phyloP scores from a whole-genome alignment of 345 rosid species.

The Triadica sebifera region DNA sequence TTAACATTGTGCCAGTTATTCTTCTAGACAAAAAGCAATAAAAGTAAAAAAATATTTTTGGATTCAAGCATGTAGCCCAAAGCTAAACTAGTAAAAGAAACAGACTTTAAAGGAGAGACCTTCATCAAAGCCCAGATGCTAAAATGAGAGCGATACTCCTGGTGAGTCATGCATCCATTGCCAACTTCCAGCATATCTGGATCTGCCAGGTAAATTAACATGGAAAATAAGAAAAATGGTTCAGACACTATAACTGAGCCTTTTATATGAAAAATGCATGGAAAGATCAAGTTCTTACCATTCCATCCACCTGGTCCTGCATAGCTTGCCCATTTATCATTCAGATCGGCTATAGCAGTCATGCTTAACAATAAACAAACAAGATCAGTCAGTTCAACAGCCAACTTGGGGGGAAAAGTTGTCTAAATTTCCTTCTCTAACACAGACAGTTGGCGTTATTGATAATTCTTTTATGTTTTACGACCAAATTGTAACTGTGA shows the following conservation, averaged over 20 bases:
- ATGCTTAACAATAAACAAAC: constrained; percentile 49
- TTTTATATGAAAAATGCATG: background rate
- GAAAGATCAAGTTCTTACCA: constrained; percentile 45
- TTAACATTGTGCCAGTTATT: too few species aligned
- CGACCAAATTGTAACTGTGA: background rate
- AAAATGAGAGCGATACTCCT: constrained; percentile 87
- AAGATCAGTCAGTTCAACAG: constrained; percentile 14
- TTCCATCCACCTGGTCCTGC: constrained; percentile 99
- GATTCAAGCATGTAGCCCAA: constrained; percentile 4
- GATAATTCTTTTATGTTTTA: background rate
- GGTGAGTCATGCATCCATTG: constrained; percentile 88
- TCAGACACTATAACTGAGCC: constrained; percentile 3
- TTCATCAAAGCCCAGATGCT: constrained; percentile 99
- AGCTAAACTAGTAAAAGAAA: constrained; percentile 7
- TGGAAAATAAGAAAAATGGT: constrained; percentile 6
- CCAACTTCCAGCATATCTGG: constrained; percentile 99
- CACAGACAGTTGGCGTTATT: background rate
- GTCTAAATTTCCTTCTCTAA: background rate
- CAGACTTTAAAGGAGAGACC: constrained; percentile 34
- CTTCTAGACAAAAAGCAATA: too few species aligned
- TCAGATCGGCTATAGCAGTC: constrained; percentile 89
- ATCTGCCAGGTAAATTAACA: constrained; percentile 42
- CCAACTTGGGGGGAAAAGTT: background rate
- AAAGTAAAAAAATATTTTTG: background rate
- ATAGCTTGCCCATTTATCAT: constrained; percentile 91